Evolutionary conservation across 2,329 filamentous ascomycete species (phyloP).

Genomic region (Aspergillus japonicus): DNA sequence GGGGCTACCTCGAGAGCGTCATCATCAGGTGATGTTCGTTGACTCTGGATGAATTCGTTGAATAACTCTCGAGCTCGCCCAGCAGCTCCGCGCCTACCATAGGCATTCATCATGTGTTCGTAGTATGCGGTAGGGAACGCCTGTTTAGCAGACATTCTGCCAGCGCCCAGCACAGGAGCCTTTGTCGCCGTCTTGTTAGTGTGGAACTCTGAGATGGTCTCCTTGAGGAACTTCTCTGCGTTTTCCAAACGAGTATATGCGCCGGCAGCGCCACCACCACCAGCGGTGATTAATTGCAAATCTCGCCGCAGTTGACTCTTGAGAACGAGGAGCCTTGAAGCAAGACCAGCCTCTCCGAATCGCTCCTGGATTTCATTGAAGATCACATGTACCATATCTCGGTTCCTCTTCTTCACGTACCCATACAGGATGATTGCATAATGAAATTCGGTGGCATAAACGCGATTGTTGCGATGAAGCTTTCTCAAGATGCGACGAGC

Average conservation of each 20-base stretch:
- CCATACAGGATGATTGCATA: conserved; percentile 49
- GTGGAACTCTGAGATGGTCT: conserved; percentile 40
- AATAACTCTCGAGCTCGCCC: conserved; percentile 56
- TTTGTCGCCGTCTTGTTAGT: conserved; percentile 45
- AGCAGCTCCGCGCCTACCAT: conserved; percentile 49
- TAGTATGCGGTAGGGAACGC: conserved; percentile 54
- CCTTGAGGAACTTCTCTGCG: conserved; percentile 38
- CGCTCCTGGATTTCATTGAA: conserved; percentile 44
- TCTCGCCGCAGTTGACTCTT: conserved; percentile 37
- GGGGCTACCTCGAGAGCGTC: conserved; percentile 44
- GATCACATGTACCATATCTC: conserved; percentile 51
- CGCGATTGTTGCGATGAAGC: conserved; percentile 38
- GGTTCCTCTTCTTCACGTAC: conserved; percentile 51
- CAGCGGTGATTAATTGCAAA: conserved; percentile 21
- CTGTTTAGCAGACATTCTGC: conserved; percentile 37
- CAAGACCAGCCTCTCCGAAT: conserved; percentile 34
- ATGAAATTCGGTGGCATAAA: conserved; percentile 45
- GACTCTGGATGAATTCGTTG: conserved; percentile 47
- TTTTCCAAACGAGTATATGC: conserved; percentile 29
- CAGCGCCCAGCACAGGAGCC: conserved; percentile 38
- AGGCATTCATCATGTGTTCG: conserved; percentile 56
- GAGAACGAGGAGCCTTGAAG: conserved; percentile 38
- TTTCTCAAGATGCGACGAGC: conserved; percentile 53
- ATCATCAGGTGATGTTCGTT: conserved; percentile 9
- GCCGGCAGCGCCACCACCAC: conserved; percentile 8